Evolutionary conservation across 768 basidiomycete genomes (phyloP).

Genomic region (Rhodotorula taiwanensis): DNA sequence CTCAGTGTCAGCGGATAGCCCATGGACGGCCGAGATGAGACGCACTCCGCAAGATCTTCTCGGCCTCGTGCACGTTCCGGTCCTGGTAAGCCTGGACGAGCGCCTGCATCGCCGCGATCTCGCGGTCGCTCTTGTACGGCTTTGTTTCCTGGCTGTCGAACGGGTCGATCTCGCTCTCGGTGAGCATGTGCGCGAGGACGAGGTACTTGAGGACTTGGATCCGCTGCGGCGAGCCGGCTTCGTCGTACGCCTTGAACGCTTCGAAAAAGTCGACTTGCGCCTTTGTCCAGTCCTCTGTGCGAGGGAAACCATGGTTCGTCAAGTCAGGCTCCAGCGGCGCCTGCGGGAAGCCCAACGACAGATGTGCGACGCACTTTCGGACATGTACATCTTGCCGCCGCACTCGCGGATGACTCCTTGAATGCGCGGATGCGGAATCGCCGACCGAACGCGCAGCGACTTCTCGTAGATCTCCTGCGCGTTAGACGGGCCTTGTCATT

Average conservation of each 20-base stretch:
- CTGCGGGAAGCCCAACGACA: constrained; percentile 1
- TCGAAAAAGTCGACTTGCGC: constrained; percentile 99
- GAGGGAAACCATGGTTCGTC: neutral
- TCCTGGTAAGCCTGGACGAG: constrained; percentile 94
- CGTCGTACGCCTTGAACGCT: constrained; percentile 96
- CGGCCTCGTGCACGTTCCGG: constrained; percentile 92
- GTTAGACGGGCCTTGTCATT: neutral
- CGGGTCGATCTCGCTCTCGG: constrained; percentile 95
- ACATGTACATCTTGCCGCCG: constrained; percentile 99
- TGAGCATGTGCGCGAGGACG: constrained; percentile 95
- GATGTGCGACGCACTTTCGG: constrained; percentile 80
- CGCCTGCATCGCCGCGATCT: constrained; percentile 97
- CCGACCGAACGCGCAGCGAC: constrained; percentile 80
- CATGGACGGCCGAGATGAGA: constrained; percentile 5
- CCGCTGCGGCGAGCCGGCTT: constrained; percentile 89
- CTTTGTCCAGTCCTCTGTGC: constrained; percentile 82
- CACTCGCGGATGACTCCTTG: constrained; percentile 99
- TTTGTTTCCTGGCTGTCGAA: constrained; percentile 99
- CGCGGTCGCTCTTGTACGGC: constrained; percentile 93
- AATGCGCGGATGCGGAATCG: constrained; percentile 95
- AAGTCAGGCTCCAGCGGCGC: neutral
- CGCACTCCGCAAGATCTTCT: constrained; percentile 83
- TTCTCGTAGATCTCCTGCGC: constrained; percentile 93
- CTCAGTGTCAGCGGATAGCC: neutral
- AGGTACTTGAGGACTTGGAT: constrained; percentile 98